Evolutionary conservation across 2,329 filamentous ascomycete species (phyloP).

Genomic region (Herpotrichia juniperi): DNA sequence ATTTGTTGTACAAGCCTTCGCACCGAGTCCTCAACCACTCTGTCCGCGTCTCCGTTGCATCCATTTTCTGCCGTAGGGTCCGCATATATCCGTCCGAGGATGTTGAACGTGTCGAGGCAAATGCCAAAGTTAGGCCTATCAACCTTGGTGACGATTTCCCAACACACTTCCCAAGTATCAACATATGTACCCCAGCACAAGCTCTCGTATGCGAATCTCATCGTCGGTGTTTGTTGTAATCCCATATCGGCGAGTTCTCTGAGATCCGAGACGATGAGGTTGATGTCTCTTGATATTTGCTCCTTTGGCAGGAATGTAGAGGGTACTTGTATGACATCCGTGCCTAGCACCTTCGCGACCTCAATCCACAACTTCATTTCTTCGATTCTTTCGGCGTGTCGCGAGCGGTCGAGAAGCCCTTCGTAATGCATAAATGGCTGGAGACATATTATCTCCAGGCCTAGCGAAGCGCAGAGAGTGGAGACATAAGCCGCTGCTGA

Average conservation of each 20-base stretch:
- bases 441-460: constrained; percentile 68
- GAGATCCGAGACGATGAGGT: constrained; percentile 67
- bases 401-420: constrained; percentile 67
- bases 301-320: constrained; percentile 68
- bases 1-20: constrained; percentile 60
- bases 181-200: constrained; percentile 74
- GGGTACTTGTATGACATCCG: constrained; percentile 76
- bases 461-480: constrained; percentile 61
- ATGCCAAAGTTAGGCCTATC: constrained; percentile 75
- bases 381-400: constrained; percentile 63
- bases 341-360: constrained; percentile 67
- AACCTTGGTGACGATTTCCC: constrained; percentile 70
- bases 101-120: constrained; percentile 80
- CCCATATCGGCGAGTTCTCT: constrained; percentile 71
- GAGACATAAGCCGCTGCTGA: constrained; percentile 64
- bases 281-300: constrained; percentile 58
- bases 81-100: constrained; percentile 72
- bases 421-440: constrained; percentile 83
- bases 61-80: constrained; percentile 65
- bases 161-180: constrained; percentile 74
- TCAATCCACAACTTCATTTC: constrained; percentile 74
- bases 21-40: constrained; percentile 61
- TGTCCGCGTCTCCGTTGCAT: constrained; percentile 60
- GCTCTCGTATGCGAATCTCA: constrained; percentile 76
- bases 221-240: constrained; percentile 58